Evolutionary conservation across 177 flowering plant genomes (phyloP).

Genomic region (Vitis hybrid): DNA sequence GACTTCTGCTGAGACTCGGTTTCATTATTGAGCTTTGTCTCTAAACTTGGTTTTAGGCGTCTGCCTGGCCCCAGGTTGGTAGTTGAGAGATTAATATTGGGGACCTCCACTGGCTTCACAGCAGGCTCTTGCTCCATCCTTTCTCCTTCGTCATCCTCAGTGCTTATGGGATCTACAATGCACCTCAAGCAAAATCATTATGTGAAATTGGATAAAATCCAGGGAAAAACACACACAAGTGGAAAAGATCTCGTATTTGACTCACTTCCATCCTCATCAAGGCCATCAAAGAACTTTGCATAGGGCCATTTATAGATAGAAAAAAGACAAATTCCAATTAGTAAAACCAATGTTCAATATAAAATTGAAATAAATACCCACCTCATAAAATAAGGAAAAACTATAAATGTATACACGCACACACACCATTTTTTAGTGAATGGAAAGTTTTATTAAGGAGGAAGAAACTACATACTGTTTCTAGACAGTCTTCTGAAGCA

Average conservation of each 20-base stretch:
- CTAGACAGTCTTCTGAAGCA: constrained; percentile 10
- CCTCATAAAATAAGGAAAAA: too few relatives aligned
- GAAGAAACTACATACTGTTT: constrained; percentile 25
- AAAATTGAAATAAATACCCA: background rate
- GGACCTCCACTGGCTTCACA: constrained; percentile 15
- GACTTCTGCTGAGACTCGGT: constrained; percentile 24
- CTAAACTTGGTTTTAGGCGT: constrained; percentile 26
- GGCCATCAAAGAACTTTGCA: constrained; percentile 50
- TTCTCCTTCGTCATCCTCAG: constrained; percentile 19
- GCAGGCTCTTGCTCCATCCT: constrained; percentile 20
- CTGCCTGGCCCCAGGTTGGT: constrained; percentile 32
- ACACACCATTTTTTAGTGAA: too few relatives aligned
- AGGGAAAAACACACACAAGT: background rate
- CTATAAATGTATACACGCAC: too few relatives aligned
- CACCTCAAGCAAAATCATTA: too few relatives aligned
- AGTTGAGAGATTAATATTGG: constrained; percentile 17
- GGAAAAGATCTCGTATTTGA: background rate
- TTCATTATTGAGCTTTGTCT: constrained; percentile 21
- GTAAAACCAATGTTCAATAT: too few relatives aligned
- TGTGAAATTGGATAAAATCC: too few relatives aligned
- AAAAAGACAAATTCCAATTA: too few relatives aligned
- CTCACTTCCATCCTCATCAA: constrained; percentile 66
- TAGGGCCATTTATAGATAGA: background rate
- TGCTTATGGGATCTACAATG: too few relatives aligned
- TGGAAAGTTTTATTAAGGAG: background rate